phyloP scores from a whole-genome alignment of 352 stramenopile species.

The Globisporangium echinulatum region DNA sequence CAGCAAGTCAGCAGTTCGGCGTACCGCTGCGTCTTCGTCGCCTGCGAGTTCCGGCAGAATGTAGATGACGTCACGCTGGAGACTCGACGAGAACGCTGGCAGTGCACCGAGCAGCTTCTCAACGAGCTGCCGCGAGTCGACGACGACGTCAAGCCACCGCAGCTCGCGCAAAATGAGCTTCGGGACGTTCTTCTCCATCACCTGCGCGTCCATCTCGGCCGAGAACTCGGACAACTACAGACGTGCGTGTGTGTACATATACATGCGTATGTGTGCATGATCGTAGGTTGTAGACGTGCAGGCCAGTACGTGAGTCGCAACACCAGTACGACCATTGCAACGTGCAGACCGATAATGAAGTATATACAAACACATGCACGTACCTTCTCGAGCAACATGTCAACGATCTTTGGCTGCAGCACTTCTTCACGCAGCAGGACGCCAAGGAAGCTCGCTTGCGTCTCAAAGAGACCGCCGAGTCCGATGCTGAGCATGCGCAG shows the following conservation, averaged over 20 bases:
- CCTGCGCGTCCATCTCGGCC: slow-evolving; percentile 21
- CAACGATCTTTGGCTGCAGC: slow-evolving; percentile 35
- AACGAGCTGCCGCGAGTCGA: slow-evolving; percentile 34
- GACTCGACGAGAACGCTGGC: slow-evolving; percentile 28
- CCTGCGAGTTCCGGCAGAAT: slow-evolving; percentile 55
- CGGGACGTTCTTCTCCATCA: slow-evolving; percentile 44
- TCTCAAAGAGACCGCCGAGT: slow-evolving; percentile 31
- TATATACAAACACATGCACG: background rate
- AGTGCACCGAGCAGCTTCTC: slow-evolving; percentile 48
- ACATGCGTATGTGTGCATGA: no score
- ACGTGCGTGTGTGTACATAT: background rate
- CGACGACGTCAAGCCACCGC: slow-evolving; percentile 51
- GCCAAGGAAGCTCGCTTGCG: slow-evolving; percentile 45
- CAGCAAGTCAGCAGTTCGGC: background rate
- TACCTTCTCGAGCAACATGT: slow-evolving; percentile 49
- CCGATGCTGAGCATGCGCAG: slow-evolving; percentile 45
- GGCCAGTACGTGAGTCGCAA: no score
- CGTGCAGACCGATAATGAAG: no score
- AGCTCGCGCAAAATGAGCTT: slow-evolving; percentile 63
- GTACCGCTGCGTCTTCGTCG: slow-evolving; percentile 35
- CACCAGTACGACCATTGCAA: no score
- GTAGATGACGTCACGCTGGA: slow-evolving; percentile 65
- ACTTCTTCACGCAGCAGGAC: slow-evolving; percentile 46
- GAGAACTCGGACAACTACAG: slow-evolving; percentile 37
- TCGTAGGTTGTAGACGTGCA: background rate